Conservation (phyloP, 1,284 basidiomycete species). For the Fomitopsis pinicola region DNA sequence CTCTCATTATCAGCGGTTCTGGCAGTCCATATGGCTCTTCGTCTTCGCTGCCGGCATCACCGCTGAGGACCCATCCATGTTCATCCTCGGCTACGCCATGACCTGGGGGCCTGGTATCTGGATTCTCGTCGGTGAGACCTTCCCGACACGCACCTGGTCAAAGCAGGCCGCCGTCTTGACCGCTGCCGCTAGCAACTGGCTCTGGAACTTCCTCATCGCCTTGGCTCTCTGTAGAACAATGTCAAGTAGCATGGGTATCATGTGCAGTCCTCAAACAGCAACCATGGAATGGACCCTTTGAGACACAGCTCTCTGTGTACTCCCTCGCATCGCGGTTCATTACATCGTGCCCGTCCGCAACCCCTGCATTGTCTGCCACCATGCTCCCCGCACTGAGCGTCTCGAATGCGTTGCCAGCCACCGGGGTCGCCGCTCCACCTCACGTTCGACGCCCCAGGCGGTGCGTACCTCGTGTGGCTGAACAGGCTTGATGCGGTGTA, state of each 20-base stretch:
- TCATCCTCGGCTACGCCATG: slow-evolving; percentile 75
- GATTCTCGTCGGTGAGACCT: slow-evolving; percentile 77
- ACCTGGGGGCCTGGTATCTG: slow-evolving; percentile 76
- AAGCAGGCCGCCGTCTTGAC: slow-evolving; percentile 62
- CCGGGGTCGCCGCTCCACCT: slow-evolving; percentile 23
- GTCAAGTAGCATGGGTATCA: slow-evolving; percentile 49
- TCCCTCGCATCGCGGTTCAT: slow-evolving; percentile 40
- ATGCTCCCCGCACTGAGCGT: slow-evolving; percentile 35
- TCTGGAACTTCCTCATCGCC: slow-evolving; percentile 73
- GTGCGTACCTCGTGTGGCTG: slow-evolving; percentile 35
- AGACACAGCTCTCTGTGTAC: slow-evolving; percentile 46
- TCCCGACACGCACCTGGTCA: slow-evolving; percentile 70
- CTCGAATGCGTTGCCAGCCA: slow-evolving; percentile 13
- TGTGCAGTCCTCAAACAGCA: slow-evolving; percentile 41
- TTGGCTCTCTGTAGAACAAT: slow-evolving; percentile 46
- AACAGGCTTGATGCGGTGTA: slow-evolving; percentile 31
- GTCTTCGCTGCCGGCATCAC: slow-evolving; percentile 76
- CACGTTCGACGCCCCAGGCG: slow-evolving; percentile 23
- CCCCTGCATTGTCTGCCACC: slow-evolving; percentile 34
- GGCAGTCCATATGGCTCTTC: slow-evolving; percentile 76
- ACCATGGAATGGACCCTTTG: slow-evolving; percentile 53
- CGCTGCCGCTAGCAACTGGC: slow-evolving; percentile 66
- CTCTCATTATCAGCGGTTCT: slow-evolving; percentile 68
- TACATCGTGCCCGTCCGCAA: slow-evolving; percentile 41
- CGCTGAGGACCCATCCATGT: slow-evolving; percentile 58